Base-by-base conservation (phyloP, 169 alveolate genomes). In the Babesia ovis region DNA sequence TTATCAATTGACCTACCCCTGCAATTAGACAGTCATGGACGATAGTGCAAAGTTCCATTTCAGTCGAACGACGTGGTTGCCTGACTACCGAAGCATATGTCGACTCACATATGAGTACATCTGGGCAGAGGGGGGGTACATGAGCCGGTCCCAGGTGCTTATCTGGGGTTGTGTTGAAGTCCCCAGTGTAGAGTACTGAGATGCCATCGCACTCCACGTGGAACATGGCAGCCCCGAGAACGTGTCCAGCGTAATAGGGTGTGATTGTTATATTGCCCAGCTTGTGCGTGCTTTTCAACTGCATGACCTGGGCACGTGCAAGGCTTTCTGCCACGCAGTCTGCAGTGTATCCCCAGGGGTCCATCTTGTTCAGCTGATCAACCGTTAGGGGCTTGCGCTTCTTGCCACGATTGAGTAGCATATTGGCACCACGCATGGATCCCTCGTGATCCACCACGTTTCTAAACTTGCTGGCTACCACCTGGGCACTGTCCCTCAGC, bases 181-280 rank as follows among this genome's bases (percentile, higher is more conserved):
- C 99, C 32, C 99, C 98, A 27, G 99, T 96, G 85, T 97, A 97
- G 9, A 96, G 94, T 0, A 97, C 95, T 32, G 95, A 83, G 50
- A 92, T 90, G 22, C 95, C 96, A 59, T 93, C 93, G 72, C 94
- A 94, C 77, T 96, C 97, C 25, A 96, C 91, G 73, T 91, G 91
- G 84, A 92, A 96, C 98, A 97, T 97, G 53, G 97, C 91, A 0
- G 99, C 99, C 18, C 99, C 99, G 32, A 97, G 89, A 2, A 97
- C 98, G 85, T 97, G 99, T 0, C 99, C 99, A 20, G 99, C 99
- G 87, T 97, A 97, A 85, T 94, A 97, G 11, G 98, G 97, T 20
- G 98, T 95, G 20, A 96, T 92, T 57, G 91, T 92, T 45, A 97
- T 83, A 53, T 93, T 94, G 3, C 95, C 94, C 73, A 91, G 66